Percentiles rank a stretch among this genome's conserved stretches.
Evolutionary conservation across 2,329 filamentous ascomycete genomes (phyloP).

Genomic region (Ophiostoma sp.): DNA sequence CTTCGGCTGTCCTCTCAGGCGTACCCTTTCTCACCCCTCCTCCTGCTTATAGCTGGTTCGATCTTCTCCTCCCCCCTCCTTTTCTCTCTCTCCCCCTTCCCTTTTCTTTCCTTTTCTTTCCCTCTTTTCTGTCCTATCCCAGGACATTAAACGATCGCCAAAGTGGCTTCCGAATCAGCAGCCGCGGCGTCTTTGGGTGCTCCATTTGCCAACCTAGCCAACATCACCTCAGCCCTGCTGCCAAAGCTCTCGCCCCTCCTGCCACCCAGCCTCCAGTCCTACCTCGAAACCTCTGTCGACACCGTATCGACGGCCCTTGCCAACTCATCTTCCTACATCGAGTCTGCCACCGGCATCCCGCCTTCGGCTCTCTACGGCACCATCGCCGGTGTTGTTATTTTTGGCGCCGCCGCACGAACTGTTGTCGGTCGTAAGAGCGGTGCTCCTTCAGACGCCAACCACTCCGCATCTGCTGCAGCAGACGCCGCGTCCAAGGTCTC

Average conservation of each 20-base stretch:
- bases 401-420: constrained; percentile 42
- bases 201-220: constrained; percentile 46
- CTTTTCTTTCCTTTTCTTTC: not conserved
- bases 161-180: constrained; percentile 57
- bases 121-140: constrained; percentile 29
- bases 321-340: constrained; percentile 48
- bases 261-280: constrained; percentile 47
- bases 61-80: not conserved
- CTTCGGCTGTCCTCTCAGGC: not conserved
- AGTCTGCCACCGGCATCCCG: constrained; percentile 46
- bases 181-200: constrained; percentile 58
- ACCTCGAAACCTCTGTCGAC: constrained; percentile 49
- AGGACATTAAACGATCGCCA: constrained; percentile 43
- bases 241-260: constrained; percentile 32
- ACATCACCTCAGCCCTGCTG: constrained; percentile 43
- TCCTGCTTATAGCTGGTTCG: not conserved
- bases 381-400: constrained; percentile 44
- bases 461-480: not conserved
- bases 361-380: constrained; percentile 47
- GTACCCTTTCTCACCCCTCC: not conserved
- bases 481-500: constrained; percentile 12
- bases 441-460: constrained; percentile 15
- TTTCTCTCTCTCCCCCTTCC: not conserved
- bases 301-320: constrained; percentile 47
- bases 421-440: constrained; percentile 26